Evolutionary conservation across 495 filamentous ascomycete species (phyloP).

Genomic region (Podospora pseudopauciseta): DNA sequence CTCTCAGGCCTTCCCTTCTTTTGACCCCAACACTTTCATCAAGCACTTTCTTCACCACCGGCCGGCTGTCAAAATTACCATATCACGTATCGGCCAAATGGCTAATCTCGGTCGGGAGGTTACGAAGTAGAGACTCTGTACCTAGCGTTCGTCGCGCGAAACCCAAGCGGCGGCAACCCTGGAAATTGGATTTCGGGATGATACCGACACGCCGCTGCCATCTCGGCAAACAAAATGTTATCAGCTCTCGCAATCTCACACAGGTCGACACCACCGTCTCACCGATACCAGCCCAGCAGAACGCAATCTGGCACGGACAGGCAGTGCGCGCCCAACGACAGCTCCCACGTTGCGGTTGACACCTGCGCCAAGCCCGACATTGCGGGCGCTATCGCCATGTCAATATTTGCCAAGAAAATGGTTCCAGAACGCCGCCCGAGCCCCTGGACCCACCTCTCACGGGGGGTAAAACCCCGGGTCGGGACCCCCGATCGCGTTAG

Average conservation of each 20-base stretch:
- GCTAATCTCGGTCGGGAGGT: background rate
- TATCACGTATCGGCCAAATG: background rate
- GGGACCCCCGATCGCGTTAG: background rate
- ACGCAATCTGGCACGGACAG: background rate
- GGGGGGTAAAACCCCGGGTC: background rate
- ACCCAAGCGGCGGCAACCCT: background rate
- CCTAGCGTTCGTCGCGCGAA: background rate
- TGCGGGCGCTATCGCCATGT: constrained; percentile 1
- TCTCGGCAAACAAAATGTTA: background rate
- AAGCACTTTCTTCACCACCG: background rate
- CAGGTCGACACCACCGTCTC: background rate
- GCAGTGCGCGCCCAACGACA: background rate
- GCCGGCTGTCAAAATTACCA: background rate
- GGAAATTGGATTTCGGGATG: background rate
- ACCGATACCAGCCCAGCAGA: background rate
- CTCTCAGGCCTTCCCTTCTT: background rate
- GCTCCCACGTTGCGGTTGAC: background rate
- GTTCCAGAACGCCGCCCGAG: background rate
- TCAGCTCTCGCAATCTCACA: background rate
- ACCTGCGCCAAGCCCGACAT: background rate
- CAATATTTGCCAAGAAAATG: constrained; percentile 6
- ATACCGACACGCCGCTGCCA: background rate
- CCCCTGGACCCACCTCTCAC: background rate
- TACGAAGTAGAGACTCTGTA: background rate
- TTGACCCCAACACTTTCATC: background rate